Evolutionary conservation across 306 rosid genomes (phyloP), one percentile per base, ranked within the genome.

Genomic region (Prunus mira): DNA sequence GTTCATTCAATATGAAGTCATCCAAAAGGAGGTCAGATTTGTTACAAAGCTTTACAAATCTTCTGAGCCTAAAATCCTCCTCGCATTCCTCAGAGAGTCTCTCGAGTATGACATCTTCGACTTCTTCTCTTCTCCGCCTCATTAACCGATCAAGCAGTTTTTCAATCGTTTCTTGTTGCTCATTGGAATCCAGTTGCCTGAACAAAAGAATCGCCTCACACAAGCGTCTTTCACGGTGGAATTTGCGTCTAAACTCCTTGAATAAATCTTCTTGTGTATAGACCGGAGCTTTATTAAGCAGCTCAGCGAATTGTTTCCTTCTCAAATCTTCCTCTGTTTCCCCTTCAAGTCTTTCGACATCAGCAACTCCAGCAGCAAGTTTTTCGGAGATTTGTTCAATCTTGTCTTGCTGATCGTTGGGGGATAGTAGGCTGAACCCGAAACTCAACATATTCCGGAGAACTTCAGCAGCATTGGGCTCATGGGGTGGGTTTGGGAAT

Each of bases 41-140:
- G n/a, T n/a, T 5, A 2, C 3, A 51, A 6, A 50, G 43, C 28
- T 11, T 70, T 12, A 28, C 11, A 11, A 51, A 70, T 30, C 63
- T 70, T n/a, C 74, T 70, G 41, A 70, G 30, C 49, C 47, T 12
- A 10, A 51, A 70, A 49, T 50, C 73, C 63, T 52, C 47, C 45
- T 52, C 74, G 19, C 12, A 11, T 32, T 11, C 28, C 2, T 18
- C 28, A 0, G 6, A 2, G 5, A 51, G 3, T 19, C 30, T 70
- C 49, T 28, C 28, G 0, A 19, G 4, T 30, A 51, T 70, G 63
- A 52, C 28, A 69, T 27, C 60, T 52, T 71, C 8, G 24, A 10
- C 5, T 0, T 20, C 18, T 8, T 24, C 7, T 7, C 41, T 28
- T 61, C 14, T 12, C 17, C 9, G 6, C 2, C 12, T 14, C 19